Evolutionary conservation across 768 basidiomycete genomes (phyloP).

Genomic region (Pluteus cervinus): DNA sequence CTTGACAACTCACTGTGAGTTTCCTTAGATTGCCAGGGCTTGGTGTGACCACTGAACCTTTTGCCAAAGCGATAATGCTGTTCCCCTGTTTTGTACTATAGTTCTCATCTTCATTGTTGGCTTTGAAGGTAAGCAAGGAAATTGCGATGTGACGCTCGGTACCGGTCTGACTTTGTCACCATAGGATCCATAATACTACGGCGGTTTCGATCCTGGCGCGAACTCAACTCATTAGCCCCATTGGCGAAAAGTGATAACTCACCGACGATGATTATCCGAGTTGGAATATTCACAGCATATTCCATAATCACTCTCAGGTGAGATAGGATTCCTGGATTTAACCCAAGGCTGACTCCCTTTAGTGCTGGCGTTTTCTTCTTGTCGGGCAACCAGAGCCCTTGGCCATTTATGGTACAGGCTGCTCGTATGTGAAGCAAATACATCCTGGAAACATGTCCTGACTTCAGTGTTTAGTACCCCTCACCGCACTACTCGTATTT

Average conservation of each 20-base stretch:
- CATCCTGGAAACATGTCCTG: neutral
- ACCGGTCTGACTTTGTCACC: no score
- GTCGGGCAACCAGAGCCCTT: slow-evolving; percentile 18
- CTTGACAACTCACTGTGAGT: slow-evolving; percentile 29
- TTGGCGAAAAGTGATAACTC: slow-evolving; percentile 31
- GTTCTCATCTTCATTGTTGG: slow-evolving; percentile 31
- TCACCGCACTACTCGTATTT: slow-evolving; percentile 41
- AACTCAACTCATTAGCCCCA: slow-evolving; percentile 34
- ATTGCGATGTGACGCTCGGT: no score
- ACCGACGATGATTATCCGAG: slow-evolving; percentile 29
- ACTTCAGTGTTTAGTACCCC: no score
- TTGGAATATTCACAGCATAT: slow-evolving; percentile 38
- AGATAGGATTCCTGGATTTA: slow-evolving; percentile 9
- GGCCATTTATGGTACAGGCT: slow-evolving; percentile 45
- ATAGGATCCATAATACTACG: slow-evolving; percentile 36
- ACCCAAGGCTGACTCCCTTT: slow-evolving; percentile 3
- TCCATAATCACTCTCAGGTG: slow-evolving; percentile 38
- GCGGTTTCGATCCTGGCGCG: slow-evolving; percentile 33
- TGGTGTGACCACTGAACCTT: neutral
- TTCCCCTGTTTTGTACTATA: slow-evolving; percentile 39
- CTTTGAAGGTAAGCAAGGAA: slow-evolving; percentile 35
- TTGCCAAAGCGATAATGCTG: slow-evolving; percentile 15
- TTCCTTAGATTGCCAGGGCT: neutral
- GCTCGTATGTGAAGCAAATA: slow-evolving; percentile 28
- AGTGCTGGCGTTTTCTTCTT: slow-evolving; percentile 35